Conservation (phyloP, 768 basidiomycete genomes). For the Pleurotus ostreatus region DNA sequence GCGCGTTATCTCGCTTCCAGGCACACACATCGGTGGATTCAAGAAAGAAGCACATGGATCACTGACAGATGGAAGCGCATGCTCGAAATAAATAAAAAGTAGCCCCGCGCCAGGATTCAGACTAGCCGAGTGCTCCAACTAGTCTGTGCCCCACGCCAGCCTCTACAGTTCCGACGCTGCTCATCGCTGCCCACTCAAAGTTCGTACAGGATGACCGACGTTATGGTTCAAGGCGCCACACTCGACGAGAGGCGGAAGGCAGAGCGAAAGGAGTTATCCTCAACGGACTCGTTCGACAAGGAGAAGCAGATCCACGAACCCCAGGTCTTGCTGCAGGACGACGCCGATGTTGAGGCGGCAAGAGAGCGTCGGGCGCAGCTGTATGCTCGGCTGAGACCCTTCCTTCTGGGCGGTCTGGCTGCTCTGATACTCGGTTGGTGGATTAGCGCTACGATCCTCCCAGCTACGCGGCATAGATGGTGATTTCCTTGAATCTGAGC, state of each 20-base stretch:
- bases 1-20: conserved; percentile 6
- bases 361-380: conserved; percentile 10
- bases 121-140: background rate
- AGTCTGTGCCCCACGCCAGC: background rate
- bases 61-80: conserved; percentile 8
- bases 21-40: conserved; percentile 5
- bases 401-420: conserved; percentile 48
- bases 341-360: conserved; percentile 17
- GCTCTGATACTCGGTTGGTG: conserved; percentile 78
- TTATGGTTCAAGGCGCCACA: too few species aligned
- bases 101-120: background rate
- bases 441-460: conserved; percentile 70
- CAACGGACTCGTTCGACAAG: conserved; percentile 17
- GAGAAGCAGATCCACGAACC: conserved; percentile 19
- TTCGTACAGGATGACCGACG: background rate
- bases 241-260: conserved; percentile 6
- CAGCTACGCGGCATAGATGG: conserved; percentile 75
- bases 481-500: background rate
- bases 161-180: background rate
- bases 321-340: conserved; percentile 19
- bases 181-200: background rate
- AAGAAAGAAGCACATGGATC: conserved; percentile 8
- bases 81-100: background rate
- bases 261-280: conserved; percentile 17
- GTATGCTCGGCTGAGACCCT: conserved; percentile 30